A percentile compares a stretch with the other conserved stretches of the same genome.
Evolutionary conservation across 2,329 filamentous ascomycete species (phyloP).

Genomic region (Colletotrichum graminicola): DNA sequence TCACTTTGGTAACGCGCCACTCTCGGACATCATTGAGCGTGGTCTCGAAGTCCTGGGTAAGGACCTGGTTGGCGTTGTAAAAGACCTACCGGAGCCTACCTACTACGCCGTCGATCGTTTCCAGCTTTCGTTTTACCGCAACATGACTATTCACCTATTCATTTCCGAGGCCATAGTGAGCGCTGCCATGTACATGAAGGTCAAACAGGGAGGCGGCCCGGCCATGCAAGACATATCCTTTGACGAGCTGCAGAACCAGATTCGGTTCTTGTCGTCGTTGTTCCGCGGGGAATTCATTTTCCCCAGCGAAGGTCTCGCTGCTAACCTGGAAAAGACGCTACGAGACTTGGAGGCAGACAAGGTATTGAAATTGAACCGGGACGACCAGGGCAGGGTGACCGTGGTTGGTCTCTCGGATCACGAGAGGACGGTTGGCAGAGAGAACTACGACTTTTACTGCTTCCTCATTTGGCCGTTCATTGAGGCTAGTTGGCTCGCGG

Average conservation of each 20-base stretch:
- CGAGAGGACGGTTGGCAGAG: slow-evolving; percentile 83
- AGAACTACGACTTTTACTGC: slow-evolving; percentile 99
- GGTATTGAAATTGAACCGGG: slow-evolving; percentile 76
- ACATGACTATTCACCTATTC: slow-evolving; percentile 99
- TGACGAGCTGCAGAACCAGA: slow-evolving; percentile 79
- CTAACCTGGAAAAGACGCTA: slow-evolving; percentile 86
- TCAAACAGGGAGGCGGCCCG: slow-evolving; percentile 91
- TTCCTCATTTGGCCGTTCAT: slow-evolving; percentile 99
- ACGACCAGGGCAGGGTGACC: slow-evolving; percentile 67
- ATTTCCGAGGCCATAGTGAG: slow-evolving; percentile 93
- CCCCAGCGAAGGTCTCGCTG: slow-evolving; percentile 82
- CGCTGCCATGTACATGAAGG: slow-evolving; percentile 87
- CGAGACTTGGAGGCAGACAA: slow-evolving; percentile 81
- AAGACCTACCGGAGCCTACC: slow-evolving; percentile 87
- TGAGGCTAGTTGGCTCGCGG: slow-evolving; percentile 92
- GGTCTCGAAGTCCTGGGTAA: slow-evolving; percentile 93
- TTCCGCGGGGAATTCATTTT: slow-evolving; percentile 99
- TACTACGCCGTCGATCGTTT: slow-evolving; percentile 97
- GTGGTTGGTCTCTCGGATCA: slow-evolving; percentile 79
- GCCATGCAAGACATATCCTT: slow-evolving; percentile 84
- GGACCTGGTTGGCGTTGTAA: slow-evolving; percentile 84
- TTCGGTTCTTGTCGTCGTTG: slow-evolving; percentile 89
- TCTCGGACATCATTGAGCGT: slow-evolving; percentile 86
- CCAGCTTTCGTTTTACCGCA: slow-evolving; percentile 97
- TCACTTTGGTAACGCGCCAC: slow-evolving; percentile 86